Conservation (phyloP, 2,329 filamentous ascomycete genomes). For the Pezicula rhizophila region DNA sequence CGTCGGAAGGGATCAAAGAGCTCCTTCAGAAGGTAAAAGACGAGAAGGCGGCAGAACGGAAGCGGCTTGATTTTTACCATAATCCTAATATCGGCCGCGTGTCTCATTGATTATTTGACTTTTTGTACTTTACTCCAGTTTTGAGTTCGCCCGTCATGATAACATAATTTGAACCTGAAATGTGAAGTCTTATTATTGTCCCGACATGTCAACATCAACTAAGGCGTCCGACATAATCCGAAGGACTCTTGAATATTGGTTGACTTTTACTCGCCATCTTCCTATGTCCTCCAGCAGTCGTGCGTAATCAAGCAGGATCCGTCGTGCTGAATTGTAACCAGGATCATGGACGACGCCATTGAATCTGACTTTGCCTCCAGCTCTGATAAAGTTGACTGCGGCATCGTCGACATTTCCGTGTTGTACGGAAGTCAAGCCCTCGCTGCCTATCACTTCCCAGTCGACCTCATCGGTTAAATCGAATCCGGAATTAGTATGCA, state of each 20-base stretch:
- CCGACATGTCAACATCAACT: slow-evolving; percentile 18
- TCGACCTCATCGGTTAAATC: slow-evolving; percentile 43
- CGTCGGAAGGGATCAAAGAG: slow-evolving; percentile 13
- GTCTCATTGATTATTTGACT: neutral
- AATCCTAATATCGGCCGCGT: slow-evolving; percentile 7
- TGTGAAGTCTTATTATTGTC: slow-evolving; percentile 4
- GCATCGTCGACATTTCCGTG: slow-evolving; percentile 25
- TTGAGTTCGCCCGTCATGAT: too few relatives aligned
- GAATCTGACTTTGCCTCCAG: slow-evolving; percentile 41
- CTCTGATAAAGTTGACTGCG: slow-evolving; percentile 38
- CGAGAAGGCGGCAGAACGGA: slow-evolving; percentile 9
- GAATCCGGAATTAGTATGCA: slow-evolving; percentile 25
- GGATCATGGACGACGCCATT: slow-evolving; percentile 40
- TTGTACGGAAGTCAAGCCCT: slow-evolving; percentile 30
- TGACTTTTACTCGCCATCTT: slow-evolving; percentile 37
- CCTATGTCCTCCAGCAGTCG: slow-evolving; percentile 46
- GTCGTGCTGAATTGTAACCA: slow-evolving; percentile 44
- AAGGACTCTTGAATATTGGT: slow-evolving; percentile 43
- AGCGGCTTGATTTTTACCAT: slow-evolving; percentile 15
- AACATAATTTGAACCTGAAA: neutral
- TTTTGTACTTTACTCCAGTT: slow-evolving; percentile 3
- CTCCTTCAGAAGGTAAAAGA: slow-evolving; percentile 12
- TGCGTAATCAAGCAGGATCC: slow-evolving; percentile 45
- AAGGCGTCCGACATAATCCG: slow-evolving; percentile 49
- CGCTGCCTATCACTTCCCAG: slow-evolving; percentile 39